phyloP scores from a whole-genome alignment of 345 rosid species.

The Eucalyptus pauciflora region DNA sequence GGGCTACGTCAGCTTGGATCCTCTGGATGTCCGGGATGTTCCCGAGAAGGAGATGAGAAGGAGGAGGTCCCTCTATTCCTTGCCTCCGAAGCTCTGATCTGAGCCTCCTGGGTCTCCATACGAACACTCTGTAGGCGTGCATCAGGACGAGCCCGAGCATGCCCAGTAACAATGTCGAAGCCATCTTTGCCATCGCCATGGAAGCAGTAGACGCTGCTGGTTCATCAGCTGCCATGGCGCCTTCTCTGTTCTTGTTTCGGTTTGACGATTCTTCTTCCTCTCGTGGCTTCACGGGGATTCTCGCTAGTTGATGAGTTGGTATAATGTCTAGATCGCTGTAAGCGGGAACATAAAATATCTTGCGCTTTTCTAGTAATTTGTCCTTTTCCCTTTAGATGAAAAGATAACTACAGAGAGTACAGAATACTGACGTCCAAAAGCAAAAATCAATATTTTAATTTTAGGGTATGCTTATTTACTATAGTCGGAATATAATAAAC shows the following conservation, averaged over 20 bases:
- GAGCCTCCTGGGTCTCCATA: constrained; percentile 9
- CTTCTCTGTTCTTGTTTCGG: background rate
- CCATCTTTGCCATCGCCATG: background rate
- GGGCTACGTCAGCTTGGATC: background rate
- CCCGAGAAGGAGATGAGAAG: constrained; percentile 23
- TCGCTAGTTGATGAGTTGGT: background rate
- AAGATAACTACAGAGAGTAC: background rate
- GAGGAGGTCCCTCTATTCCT: constrained; percentile 38
- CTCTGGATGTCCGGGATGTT: constrained; percentile 25
- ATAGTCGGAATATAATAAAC: background rate
- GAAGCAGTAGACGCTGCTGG: background rate
- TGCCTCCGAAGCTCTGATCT: constrained; percentile 19
- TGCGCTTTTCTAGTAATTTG: background rate
- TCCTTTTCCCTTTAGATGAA: background rate
- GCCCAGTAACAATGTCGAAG: constrained; percentile 4
- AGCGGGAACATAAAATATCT: background rate
- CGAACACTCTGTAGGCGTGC: background rate
- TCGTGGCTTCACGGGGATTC: background rate
- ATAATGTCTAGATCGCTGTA: background rate
- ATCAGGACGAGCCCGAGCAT: background rate
- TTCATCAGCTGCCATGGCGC: background rate
- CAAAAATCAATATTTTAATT: background rate
- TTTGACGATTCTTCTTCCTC: background rate
- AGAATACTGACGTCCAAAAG: background rate
- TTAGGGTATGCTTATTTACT: background rate